Base-by-base conservation (phyloP, 1,284 basidiomycete species). In the Irpex rosettiformis region DNA sequence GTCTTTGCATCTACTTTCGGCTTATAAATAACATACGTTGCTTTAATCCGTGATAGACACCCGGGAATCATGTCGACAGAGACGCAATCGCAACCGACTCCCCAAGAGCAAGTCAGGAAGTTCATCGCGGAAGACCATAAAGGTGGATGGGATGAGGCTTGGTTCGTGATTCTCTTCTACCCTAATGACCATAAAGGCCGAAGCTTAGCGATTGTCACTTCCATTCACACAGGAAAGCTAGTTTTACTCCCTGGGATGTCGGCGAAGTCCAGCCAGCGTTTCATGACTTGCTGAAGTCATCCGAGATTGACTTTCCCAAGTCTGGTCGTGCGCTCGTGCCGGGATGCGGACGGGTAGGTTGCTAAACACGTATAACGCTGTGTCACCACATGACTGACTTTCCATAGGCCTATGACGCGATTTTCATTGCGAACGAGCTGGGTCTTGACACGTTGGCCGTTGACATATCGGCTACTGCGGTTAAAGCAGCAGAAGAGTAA, bases 231-330 rank as follows among this genome's bases (percentile, higher is more conserved):
- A 89, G 87, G 86, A 74, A 81, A 65, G 67, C 76, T 37, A 77
- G 79, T 1, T 62, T 83, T 7, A 88, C 83, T 0, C 87, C 87
- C 10, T 92, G 88, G 88, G 88, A 91, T 65, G 66, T 69, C 10
- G 83, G 82, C 0, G 66, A 72, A 1, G 63, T 73, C 3, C 88
- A 90, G 63, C 82, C 82, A 13, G 75, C 85, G 0, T 72, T 91
- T 47, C 70, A 71, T 18, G 78, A 83, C 29, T 68, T 86, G 1
- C 66, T 90, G n/a, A 70, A 79, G 51, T 79, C 79, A 0, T 72
- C 71, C 10, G 72, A 73, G 25, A 61, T 88, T 1, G 69, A 76
- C 3, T 75, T 89, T 43, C 82, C 86, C 0, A 77, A 61, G 25
- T 65, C 62, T 4, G 88, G 89, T 0, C 71, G 75, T 33, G 88